Percentiles rank a stretch among this genome's conserved stretches.
phyloP scores from a whole-genome alignment of 176 grass and related monocot genomes.

The Oryza longistaminata region DNA sequence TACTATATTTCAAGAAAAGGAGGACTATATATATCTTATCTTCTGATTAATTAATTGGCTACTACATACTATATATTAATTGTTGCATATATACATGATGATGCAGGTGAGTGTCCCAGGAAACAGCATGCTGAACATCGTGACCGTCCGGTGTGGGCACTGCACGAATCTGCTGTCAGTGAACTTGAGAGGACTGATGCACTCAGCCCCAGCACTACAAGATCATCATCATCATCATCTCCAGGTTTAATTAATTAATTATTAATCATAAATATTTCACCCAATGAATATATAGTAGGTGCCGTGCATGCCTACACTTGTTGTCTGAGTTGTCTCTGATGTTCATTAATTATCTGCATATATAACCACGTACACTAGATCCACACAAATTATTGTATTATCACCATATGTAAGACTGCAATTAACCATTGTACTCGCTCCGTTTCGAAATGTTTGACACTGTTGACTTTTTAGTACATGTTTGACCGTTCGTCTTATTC shows the following conservation, averaged over 20 bases:
- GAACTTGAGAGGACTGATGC: slow-evolving; percentile 42
- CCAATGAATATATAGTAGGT: neutral
- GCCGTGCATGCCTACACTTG: too few species aligned
- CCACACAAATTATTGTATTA: too few species aligned
- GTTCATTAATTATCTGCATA: too few species aligned
- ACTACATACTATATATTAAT: neutral
- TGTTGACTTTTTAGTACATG: too few species aligned
- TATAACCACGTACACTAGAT: too few species aligned
- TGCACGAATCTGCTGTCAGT: slow-evolving; percentile 66
- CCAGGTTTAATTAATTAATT: slow-evolving; percentile 44
- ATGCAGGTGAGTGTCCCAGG: slow-evolving; percentile 64
- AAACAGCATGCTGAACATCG: slow-evolving; percentile 54
- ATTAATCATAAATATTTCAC: neutral
- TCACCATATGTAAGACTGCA: neutral
- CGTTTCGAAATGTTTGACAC: too few species aligned
- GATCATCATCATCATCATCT: slow-evolving; percentile 26
- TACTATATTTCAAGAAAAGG: too few species aligned
- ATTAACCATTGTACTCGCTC: too few species aligned
- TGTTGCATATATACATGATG: neutral
- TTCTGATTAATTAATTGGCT: neutral
- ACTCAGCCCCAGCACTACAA: slow-evolving; percentile 41
- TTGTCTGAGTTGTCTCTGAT: too few species aligned
- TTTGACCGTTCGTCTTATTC: too few species aligned
- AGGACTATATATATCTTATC: neutral
- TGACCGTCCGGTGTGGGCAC: slow-evolving; percentile 64